A percentile compares a stretch with the other conserved stretches of the same genome.
Evolutionary conservation across 495 filamentous ascomycete genomes (phyloP).

Genomic region (Lophium mytilinum): DNA sequence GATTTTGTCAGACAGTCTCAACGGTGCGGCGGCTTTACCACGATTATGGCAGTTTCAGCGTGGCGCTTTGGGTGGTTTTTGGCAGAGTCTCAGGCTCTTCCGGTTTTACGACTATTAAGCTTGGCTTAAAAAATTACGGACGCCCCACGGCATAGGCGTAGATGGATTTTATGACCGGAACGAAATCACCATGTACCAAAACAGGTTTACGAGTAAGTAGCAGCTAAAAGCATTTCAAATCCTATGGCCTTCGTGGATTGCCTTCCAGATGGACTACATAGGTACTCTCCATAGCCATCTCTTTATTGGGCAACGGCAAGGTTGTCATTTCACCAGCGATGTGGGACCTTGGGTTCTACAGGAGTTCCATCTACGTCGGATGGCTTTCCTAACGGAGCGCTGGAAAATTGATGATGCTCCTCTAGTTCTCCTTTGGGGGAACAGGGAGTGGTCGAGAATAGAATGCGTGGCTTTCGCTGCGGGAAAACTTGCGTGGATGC

Average conservation of each 20-base stretch:
- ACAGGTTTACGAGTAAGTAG: neutral
- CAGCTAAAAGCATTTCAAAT: neutral
- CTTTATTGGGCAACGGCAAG: neutral
- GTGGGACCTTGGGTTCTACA: conserved; percentile 61
- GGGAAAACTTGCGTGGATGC: conserved; percentile 40
- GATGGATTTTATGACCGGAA: neutral
- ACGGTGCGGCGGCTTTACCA: too few species aligned
- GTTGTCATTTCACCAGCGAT: conserved; percentile 46
- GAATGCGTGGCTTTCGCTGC: conserved; percentile 51
- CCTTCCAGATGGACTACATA: too few species aligned
- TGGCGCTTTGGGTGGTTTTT: neutral
- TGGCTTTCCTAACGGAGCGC: conserved; percentile 63
- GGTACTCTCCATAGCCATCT: neutral
- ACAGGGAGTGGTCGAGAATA: conserved; percentile 39
- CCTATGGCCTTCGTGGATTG: neutral
- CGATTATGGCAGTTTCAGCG: neutral
- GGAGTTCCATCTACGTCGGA: conserved; percentile 43
- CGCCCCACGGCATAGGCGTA: neutral
- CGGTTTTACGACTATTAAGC: neutral
- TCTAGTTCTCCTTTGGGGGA: conserved; percentile 20
- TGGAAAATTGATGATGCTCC: conserved; percentile 52
- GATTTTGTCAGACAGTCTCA: neutral
- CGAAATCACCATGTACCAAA: neutral
- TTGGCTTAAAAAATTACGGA: neutral
- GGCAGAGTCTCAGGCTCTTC: neutral